phyloP scores from a whole-genome alignment of 2,329 filamentous ascomycete species.

The Talaromyces islandicus region DNA sequence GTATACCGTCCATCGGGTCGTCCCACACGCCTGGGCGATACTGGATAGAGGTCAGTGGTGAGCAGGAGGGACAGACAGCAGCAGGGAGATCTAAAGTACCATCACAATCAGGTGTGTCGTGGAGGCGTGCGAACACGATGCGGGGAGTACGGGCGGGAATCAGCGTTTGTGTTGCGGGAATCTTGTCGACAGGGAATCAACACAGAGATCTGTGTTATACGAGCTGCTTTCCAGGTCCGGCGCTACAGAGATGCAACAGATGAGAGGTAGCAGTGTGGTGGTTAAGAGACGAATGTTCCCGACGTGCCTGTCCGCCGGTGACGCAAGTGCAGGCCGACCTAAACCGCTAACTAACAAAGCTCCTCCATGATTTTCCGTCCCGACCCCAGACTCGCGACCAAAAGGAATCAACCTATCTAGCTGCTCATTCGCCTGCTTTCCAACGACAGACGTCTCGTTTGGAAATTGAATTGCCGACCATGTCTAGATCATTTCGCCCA shows the following conservation, averaged over 20 bases:
- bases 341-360: not conserved
- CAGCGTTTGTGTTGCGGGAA: not conserved
- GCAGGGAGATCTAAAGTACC: not conserved
- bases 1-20: constrained; percentile 47
- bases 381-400: constrained; percentile 25
- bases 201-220: not conserved
- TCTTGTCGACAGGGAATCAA: not conserved
- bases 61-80: not conserved
- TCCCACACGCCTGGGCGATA: constrained; percentile 47
- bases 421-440: not conserved
- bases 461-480: constrained; percentile 19
- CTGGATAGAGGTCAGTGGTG: constrained; percentile 18
- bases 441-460: not conserved
- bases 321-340: constrained; percentile 1
- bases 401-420: not conserved
- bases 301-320: constrained; percentile 1
- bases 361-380: constrained; percentile 33
- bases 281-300: not conserved
- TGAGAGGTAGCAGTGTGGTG: not conserved
- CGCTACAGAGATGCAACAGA: not conserved
- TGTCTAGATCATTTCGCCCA: constrained; percentile 65
- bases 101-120: not conserved
- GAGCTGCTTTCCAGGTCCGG: not conserved
- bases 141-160: not conserved
- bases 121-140: not conserved